Percentiles rank a stretch among this genome's conserved stretches.
Conservation (phyloP, 176 grass and related monocot species). For the Cenchrus fungigraminus region DNA sequence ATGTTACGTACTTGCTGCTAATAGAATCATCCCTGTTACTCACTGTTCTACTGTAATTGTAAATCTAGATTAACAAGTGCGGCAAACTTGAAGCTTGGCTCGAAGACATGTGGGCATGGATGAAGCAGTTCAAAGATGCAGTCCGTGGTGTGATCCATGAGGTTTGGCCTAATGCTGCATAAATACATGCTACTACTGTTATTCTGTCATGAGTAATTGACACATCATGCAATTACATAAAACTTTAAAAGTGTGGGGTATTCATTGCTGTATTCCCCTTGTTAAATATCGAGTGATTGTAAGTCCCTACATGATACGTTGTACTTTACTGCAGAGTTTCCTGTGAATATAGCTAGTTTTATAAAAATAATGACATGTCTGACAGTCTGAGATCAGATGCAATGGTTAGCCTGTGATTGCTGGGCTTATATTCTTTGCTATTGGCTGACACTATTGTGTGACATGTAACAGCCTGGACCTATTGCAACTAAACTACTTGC, state of each 20-base stretch:
- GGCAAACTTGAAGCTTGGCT: conserved; percentile 91
- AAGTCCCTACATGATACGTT: conserved; percentile 29
- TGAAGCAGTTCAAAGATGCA: conserved; percentile 86
- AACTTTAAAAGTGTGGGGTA: conserved; percentile 12
- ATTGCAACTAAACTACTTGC: conserved; percentile 75
- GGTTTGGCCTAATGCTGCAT: conserved; percentile 54
- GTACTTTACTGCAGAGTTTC: neutral
- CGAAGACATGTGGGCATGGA: conserved; percentile 87
- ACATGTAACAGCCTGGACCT: conserved; percentile 61
- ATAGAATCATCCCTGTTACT: conserved; percentile 37
- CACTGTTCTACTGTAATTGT: conserved; percentile 47
- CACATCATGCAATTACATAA: conserved; percentile 47
- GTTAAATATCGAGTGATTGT: neutral
- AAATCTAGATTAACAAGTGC: conserved; percentile 64
- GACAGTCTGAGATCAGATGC: conserved; percentile 34
- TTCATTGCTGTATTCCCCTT: conserved; percentile 27
- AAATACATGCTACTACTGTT: conserved; percentile 26
- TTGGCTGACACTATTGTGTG: conserved; percentile 44
- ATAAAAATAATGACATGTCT: conserved; percentile 3
- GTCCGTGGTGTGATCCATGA: conserved; percentile 61
- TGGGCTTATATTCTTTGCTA: conserved; percentile 26
- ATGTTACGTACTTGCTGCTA: conserved; percentile 17
- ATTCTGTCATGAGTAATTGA: conserved; percentile 15
- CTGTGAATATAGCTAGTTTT: conserved; percentile 17
- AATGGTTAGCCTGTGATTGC: conserved; percentile 25